Base-by-base conservation (phyloP, 1,139 yeast species). In the Magnusiomyces tetraspermus region DNA sequence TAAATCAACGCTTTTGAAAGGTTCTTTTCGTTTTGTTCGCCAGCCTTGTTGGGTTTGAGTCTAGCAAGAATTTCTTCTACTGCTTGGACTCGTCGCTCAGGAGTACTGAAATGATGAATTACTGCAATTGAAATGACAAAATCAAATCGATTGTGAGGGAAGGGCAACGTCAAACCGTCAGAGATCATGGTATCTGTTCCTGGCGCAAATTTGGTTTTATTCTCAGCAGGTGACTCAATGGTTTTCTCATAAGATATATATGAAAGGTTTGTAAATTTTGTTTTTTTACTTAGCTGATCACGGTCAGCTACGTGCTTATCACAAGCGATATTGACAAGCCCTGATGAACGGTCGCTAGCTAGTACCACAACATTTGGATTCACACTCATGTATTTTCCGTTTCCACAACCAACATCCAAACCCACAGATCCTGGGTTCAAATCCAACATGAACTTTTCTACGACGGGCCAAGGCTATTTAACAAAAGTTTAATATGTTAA, bases 41-140 rank as follows among this genome's bases (percentile, higher is more conserved):
- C 28, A 4, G 28, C 4, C 3, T 19, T 19, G 0, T 80, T 80
- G 0, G 62, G 56, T 48, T 66, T 74, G 49, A 92, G 67, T 55
- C 80, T 80, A 17, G 80, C 69, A 41, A 92, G 65, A 1, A 90
- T 83, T 55, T 83, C 85, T 17, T 62, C 60, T 2, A 92, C 82
- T 0, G 96, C 97, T 24, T 77, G 78, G 0, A 85, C 67, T 52
- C 98, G 75, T 61, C 98, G 76, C 57, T 81, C 83, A 23, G 77
- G 78, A 0, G 95, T 87, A n/a, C 95, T 78, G 71, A 94, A 89
- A 67, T 92, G 98, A 64, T 92, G 98, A 21, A 92, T 83, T 17
- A 94, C 98, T 0, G 98, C 98, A 51, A 92, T 90, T 13, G 95
- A 85, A 33, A 94, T 85, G 2, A 95, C 97, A 73, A 92, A 92